Conservation (phyloP, 208 protist genomes). For the Trichomonas gallinae region DNA sequence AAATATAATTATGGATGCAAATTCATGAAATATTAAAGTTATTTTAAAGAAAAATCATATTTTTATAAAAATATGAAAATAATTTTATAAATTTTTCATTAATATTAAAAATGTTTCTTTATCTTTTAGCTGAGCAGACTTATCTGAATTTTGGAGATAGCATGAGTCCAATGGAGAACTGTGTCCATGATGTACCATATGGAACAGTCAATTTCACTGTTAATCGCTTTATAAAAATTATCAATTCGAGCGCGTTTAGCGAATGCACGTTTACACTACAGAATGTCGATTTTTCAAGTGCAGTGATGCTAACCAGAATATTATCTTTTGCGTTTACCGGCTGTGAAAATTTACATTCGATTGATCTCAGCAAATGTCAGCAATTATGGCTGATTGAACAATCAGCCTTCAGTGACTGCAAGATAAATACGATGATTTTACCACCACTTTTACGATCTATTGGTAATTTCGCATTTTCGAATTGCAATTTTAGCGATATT, state of each 20-base stretch:
- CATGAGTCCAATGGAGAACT: background rate
- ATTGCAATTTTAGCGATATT: background rate
- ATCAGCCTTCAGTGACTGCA: background rate
- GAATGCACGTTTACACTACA: background rate
- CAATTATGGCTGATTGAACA: background rate
- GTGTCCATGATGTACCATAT: background rate
- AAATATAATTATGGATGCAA: too few relatives aligned
- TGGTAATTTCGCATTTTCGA: background rate
- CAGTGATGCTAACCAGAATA: background rate
- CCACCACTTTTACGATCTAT: background rate
- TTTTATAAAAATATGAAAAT: too few relatives aligned
- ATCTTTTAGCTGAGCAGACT: too few relatives aligned
- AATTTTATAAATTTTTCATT: too few relatives aligned
- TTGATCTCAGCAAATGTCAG: background rate
- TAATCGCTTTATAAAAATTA: background rate
- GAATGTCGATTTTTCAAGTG: background rate
- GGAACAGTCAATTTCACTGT: background rate
- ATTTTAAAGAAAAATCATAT: too few relatives aligned
- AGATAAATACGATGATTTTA: background rate
- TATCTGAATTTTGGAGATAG: too few relatives aligned
- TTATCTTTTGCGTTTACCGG: background rate
- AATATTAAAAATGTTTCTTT: too few relatives aligned
- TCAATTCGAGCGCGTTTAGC: background rate
- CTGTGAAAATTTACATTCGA: background rate
- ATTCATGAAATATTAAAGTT: too few relatives aligned